These are phyloP conservation scores for Spergularia azorica DNA, from an alignment of 179 eudicot species.

Conservation along the genomic window DNA sequence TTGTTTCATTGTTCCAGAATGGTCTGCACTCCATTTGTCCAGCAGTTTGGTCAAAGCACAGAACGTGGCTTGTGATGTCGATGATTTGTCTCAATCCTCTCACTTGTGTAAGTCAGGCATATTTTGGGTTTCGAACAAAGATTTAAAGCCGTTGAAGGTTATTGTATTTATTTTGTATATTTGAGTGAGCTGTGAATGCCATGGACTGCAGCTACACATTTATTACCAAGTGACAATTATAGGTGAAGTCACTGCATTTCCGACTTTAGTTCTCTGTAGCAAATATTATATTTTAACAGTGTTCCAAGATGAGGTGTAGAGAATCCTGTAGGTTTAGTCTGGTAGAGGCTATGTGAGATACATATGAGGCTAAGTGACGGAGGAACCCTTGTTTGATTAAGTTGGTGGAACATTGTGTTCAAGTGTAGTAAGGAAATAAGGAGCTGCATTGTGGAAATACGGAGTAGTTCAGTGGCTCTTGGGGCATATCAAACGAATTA, in stretches of 20 bases:
- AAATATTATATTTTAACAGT: no score
- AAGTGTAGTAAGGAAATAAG: background rate
- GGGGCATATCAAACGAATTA: background rate
- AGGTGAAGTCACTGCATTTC: slow-evolving; percentile 4
- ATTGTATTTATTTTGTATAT: background rate
- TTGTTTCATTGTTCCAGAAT: slow-evolving; percentile 49
- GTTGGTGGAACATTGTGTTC: background rate
- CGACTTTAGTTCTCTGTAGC: background rate
- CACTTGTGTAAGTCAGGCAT: slow-evolving; percentile 72
- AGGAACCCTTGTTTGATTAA: background rate
- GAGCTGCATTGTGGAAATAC: background rate
- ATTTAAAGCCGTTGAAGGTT: background rate
- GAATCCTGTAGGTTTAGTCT: background rate
- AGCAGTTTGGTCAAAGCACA: slow-evolving; percentile 95
- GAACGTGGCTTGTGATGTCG: slow-evolving; percentile 98
- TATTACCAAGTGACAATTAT: background rate
- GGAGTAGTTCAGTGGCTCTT: background rate
- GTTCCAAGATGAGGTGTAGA: no score
- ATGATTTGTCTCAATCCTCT: slow-evolving; percentile 95
- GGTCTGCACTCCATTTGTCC: slow-evolving; percentile 96
- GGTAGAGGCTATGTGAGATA: background rate
- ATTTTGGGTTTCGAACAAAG: background rate
- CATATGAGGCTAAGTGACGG: no score
- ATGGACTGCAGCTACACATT: background rate
- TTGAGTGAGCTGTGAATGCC: background rate